A percentile compares a stretch with the other conserved stretches of the same genome.
These are phyloP conservation scores for Thalassiosira delicatula DNA, from an alignment of 352 stramenopile species.

Conservation along the genomic window DNA sequence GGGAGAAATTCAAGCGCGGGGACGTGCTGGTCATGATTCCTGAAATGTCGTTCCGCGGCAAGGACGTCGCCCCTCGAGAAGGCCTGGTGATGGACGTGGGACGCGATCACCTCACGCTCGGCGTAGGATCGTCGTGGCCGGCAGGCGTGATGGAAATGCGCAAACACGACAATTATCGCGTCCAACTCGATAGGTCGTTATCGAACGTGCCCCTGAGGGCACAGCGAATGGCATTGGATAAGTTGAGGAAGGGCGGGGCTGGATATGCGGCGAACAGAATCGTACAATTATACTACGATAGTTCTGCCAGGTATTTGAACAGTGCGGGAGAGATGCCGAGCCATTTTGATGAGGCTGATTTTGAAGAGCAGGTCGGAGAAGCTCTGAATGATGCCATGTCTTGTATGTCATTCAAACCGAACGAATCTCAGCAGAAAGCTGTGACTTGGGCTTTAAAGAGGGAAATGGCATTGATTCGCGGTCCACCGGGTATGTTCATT, in stretches of 20 bases:
- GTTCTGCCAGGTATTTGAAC: too few relatives aligned
- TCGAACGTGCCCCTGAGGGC: conserved; percentile 56
- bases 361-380: conserved; percentile 34
- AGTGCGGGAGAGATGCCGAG: conserved; percentile 27
- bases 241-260: conserved; percentile 48
- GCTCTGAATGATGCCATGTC: conserved; percentile 48
- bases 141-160: conserved; percentile 73
- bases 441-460: conserved; percentile 64
- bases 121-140: conserved; percentile 65
- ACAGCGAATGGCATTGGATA: conserved; percentile 62
- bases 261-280: conserved; percentile 47
- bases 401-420: conserved; percentile 60
- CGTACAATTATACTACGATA: conserved; percentile 39
- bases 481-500: conserved; percentile 73
- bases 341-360: conserved; percentile 47
- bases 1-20: conserved; percentile 63
- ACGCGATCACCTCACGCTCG: conserved; percentile 62
- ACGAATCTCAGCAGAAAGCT: conserved; percentile 66
- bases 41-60: conserved; percentile 38
- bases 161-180: conserved; percentile 58
- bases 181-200: conserved; percentile 64
- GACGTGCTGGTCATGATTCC: conserved; percentile 70
- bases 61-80: conserved; percentile 57
- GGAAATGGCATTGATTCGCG: conserved; percentile 58
- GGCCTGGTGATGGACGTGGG: conserved; percentile 71